Conservation (phyloP, 257 asterid species). For the Gentiana macrophylla region DNA sequence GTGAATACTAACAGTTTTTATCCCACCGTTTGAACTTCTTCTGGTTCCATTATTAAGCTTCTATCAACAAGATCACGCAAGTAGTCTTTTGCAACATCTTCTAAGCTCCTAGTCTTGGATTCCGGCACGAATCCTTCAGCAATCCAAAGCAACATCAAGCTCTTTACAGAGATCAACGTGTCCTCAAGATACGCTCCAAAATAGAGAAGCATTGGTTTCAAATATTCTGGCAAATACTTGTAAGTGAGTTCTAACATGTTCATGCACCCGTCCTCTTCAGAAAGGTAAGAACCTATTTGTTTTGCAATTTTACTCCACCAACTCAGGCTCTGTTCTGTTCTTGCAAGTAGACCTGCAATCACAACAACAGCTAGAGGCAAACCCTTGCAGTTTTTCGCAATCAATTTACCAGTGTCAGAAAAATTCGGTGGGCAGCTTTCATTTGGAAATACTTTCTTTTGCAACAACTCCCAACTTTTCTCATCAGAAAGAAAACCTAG, state of each 20-base stretch:
- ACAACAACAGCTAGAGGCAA: conserved; percentile 9
- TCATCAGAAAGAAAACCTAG: conserved; percentile 2
- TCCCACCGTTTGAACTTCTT: no score
- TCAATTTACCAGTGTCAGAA: conserved; percentile 4
- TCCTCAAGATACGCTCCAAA: conserved; percentile 12
- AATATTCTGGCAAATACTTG: no score
- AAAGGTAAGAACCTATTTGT: no score
- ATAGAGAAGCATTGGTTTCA: conserved; percentile 6
- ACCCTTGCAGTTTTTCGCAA: conserved; percentile 4
- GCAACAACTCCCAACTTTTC: conserved; percentile 6
- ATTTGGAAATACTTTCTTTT: neutral
- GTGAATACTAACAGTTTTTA: no score
- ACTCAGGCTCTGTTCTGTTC: neutral
- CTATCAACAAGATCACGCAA: no score
- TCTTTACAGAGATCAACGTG: conserved; percentile 1
- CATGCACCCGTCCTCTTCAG: no score
- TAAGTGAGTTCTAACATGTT: no score
- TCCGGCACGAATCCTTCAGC: no score
- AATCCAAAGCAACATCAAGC: conserved; percentile 15
- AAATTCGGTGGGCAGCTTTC: conserved; percentile 1
- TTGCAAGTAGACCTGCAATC: conserved; percentile 6
- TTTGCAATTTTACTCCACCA: neutral
- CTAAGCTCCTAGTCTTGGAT: no score
- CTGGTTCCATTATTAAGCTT: no score
- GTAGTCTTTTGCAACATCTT: no score